Percentiles rank a stretch among this genome's conserved stretches.
Evolutionary conservation across 257 asterid species (phyloP).

Genomic region (Henckelia pumila): DNA sequence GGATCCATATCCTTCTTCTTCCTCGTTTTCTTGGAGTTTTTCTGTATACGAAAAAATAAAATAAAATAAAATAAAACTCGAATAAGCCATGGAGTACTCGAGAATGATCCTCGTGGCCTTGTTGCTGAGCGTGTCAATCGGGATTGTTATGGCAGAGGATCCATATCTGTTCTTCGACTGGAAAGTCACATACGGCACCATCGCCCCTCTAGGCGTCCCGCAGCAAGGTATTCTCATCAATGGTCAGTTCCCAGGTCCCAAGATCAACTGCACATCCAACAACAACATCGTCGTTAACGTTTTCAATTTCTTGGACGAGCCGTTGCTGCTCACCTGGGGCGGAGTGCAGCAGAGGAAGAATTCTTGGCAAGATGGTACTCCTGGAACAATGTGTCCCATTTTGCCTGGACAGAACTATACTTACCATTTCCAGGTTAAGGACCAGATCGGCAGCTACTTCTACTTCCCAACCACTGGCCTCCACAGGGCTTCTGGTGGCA

Average conservation of each 20-base stretch:
- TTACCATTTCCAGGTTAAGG: slow-evolving; percentile 28
- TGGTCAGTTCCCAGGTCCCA: slow-evolving; percentile 29
- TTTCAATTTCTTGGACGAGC: slow-evolving; percentile 23
- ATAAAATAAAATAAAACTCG: not conserved
- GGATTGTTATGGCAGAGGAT: slow-evolving; percentile 20
- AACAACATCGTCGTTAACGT: slow-evolving; percentile 29
- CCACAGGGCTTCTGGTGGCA: slow-evolving; percentile 25
- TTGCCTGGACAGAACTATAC: slow-evolving; percentile 25
- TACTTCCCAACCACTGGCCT: slow-evolving; percentile 29
- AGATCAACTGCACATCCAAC: slow-evolving; percentile 24
- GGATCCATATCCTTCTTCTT: not conserved
- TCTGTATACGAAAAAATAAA: not conserved
- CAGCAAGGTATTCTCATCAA: slow-evolving; percentile 27
- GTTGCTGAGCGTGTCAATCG: slow-evolving; percentile 1
- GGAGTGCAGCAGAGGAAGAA: slow-evolving; percentile 30
- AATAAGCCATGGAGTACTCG: slow-evolving; percentile 19
- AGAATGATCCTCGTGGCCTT: slow-evolving; percentile 17
- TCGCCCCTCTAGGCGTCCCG: slow-evolving; percentile 27
- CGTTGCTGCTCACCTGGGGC: slow-evolving; percentile 22
- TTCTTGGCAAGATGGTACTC: slow-evolving; percentile 29
- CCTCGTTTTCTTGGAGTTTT: not conserved
- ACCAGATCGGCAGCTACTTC: slow-evolving; percentile 26
- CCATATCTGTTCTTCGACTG: slow-evolving; percentile 22
- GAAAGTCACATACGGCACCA: slow-evolving; percentile 27
- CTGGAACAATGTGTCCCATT: slow-evolving; percentile 27